These are phyloP conservation scores for Protomyces inouyei DNA, from an alignment of 1,139 yeast species.

Conservation along the genomic window DNA sequence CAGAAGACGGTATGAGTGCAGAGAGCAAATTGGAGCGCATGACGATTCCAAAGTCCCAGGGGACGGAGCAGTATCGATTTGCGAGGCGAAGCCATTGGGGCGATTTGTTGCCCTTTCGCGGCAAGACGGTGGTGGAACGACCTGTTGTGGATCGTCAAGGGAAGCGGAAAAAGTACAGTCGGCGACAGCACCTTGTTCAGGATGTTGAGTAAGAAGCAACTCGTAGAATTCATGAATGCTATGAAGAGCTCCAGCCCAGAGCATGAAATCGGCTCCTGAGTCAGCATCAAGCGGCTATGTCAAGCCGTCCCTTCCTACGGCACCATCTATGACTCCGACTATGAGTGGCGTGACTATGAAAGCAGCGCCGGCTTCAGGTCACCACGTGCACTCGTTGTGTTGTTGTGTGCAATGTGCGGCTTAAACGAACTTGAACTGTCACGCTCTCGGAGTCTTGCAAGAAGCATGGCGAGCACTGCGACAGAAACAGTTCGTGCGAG, in stretches of 20 bases:
- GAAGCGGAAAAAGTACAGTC: background rate
- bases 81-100: conserved; percentile 80
- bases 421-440: too few relatives aligned
- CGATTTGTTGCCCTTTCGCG: conserved; percentile 47
- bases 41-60: conserved; percentile 70
- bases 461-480: background rate
- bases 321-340: too few relatives aligned
- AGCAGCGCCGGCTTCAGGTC: too few relatives aligned
- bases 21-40: conserved; percentile 47
- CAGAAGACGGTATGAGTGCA: background rate
- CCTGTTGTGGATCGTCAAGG: background rate
- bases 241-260: too few relatives aligned
- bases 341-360: too few relatives aligned
- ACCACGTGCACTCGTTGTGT: too few relatives aligned
- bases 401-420: too few relatives aligned
- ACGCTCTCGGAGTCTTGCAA: too few relatives aligned
- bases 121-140: conserved; percentile 18
- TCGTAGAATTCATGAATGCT: background rate
- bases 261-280: too few relatives aligned
- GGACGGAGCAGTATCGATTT: conserved; percentile 75
- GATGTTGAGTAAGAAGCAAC: too few relatives aligned
- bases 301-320: too few relatives aligned
- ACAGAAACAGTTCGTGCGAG: background rate
- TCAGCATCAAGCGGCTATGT: too few relatives aligned
- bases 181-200: background rate